Evolutionary conservation across 257 asterid species (phyloP), one percentile per base, ranked within the genome.

Genomic region (Cinchona pubescens): DNA sequence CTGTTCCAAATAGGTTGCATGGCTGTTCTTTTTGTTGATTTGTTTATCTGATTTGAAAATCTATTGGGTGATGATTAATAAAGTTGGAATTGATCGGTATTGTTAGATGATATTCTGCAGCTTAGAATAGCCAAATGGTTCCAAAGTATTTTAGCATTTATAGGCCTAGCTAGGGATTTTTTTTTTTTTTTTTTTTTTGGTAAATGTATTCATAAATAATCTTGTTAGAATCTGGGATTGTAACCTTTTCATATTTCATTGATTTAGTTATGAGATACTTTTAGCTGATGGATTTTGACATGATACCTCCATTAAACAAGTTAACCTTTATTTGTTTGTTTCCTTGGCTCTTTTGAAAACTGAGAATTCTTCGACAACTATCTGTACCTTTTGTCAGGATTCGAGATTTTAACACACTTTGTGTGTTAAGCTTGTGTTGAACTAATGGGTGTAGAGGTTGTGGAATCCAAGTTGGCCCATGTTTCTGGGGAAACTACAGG

Each of bases 371-470:
- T 58, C 49, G 30, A 34, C 69, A 34, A 63, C 21, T 45, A 12
- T 38, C n/a, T 30, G 16, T 5, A 9, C 4, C 32, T 35, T 71
- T 67, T 69, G 60, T 75, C 83, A 82, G 93, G 86, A 69, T 84
- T 82, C 56, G 74, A 45, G 82, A 75, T 78, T 66, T 62, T 67
- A 75, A 56, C 30, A 10, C 48, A 55, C 63, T 18, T 69, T 43
- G 72, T 79, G 77, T 49, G 56, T 65, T 76, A 73, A 80, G 66
- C 46, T 71, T 76, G 66, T 30, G 56, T 34, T 68, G 72, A 49
- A 56, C 76, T 81, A 80, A 89, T 84, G 85, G 89, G 82, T 58
- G 82, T 79, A 76, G 93, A 87, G 72, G 90, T 81, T 72, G 83
- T 72, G 48, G 88, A 88, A 30, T 79, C 95, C 70, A 86, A 83